Conservation (phyloP, 176 grass and related monocot genomes). For the Olyra latifolia region DNA sequence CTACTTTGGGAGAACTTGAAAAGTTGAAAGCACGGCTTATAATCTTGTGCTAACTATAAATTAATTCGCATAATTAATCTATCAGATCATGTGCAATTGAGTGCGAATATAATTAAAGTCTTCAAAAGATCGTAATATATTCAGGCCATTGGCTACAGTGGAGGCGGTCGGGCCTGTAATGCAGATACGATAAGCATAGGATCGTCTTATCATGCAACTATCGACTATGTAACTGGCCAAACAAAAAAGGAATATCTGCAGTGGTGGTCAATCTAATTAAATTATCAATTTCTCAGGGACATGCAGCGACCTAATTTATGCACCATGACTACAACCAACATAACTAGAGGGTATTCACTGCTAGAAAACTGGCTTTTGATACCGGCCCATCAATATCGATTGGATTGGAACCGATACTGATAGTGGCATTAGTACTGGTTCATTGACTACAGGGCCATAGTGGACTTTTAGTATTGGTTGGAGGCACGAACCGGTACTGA, state of each 20-base stretch:
- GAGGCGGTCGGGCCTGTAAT: background rate
- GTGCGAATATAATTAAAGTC: background rate
- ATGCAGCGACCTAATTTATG: slow-evolving; percentile 30
- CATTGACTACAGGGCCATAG: no score
- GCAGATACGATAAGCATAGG: background rate
- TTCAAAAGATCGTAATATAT: no score
- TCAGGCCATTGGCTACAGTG: no score
- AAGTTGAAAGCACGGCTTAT: no score
- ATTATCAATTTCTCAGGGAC: background rate
- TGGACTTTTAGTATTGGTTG: no score
- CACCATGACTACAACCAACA: background rate
- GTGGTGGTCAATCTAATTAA: slow-evolving; percentile 3
- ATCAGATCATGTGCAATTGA: background rate
- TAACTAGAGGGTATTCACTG: background rate
- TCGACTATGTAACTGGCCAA: slow-evolving; percentile 6
- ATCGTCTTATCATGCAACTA: background rate
- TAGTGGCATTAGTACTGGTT: no score
- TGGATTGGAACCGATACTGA: no score
- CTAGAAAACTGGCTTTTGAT: no score
- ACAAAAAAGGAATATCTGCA: background rate
- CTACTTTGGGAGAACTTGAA: background rate
- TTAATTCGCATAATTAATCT: background rate
- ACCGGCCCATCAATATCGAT: no score
- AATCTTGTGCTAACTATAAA: background rate
- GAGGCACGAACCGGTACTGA: no score